A percentile compares a stretch with the other conserved stretches of the same genome.
These are phyloP conservation scores for Saururus chinensis DNA, from an alignment of 164 flowering plant genomes.

Conservation along the genomic window DNA sequence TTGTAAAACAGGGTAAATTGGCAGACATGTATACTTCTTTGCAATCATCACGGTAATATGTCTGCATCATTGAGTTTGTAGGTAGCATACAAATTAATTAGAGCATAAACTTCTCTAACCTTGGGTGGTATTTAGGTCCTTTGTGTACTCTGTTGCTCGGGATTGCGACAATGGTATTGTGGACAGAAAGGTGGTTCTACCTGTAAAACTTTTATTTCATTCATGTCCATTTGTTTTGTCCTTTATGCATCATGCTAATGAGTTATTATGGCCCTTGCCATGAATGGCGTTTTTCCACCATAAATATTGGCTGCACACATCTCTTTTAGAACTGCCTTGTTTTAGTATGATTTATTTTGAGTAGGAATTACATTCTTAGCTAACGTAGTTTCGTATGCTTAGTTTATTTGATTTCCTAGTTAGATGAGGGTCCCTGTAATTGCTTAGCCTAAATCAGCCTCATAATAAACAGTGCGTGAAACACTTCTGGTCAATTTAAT, in stretches of 20 bases:
- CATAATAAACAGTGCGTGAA: too few species aligned
- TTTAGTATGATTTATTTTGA: too few species aligned
- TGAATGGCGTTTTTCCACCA: too few species aligned
- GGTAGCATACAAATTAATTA: background rate
- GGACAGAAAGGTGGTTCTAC: slow-evolving; percentile 53
- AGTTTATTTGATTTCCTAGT: too few species aligned
- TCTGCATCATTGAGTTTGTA: background rate
- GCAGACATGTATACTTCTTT: slow-evolving; percentile 97
- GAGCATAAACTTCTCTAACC: background rate
- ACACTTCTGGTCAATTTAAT: too few species aligned
- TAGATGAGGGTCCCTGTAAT: too few species aligned
- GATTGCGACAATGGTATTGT: slow-evolving; percentile 81
- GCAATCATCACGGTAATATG: slow-evolving; percentile 81
- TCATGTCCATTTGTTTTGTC: background rate
- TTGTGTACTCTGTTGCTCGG: slow-evolving; percentile 91
- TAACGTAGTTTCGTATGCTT: too few species aligned
- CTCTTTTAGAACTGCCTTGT: too few species aligned
- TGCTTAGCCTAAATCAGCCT: too few species aligned
- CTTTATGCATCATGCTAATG: background rate
- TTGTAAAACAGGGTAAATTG: slow-evolving; percentile 70
- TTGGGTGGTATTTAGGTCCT: slow-evolving; percentile 45
- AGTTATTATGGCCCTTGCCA: too few species aligned
- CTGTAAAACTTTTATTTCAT: background rate
- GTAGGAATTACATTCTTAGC: too few species aligned
- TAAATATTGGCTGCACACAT: too few species aligned